Evolutionary conservation across 2,329 filamentous ascomycete species (phyloP), one percentile per base, ranked within the genome.

Genomic region (Blumeria graminis): DNA sequence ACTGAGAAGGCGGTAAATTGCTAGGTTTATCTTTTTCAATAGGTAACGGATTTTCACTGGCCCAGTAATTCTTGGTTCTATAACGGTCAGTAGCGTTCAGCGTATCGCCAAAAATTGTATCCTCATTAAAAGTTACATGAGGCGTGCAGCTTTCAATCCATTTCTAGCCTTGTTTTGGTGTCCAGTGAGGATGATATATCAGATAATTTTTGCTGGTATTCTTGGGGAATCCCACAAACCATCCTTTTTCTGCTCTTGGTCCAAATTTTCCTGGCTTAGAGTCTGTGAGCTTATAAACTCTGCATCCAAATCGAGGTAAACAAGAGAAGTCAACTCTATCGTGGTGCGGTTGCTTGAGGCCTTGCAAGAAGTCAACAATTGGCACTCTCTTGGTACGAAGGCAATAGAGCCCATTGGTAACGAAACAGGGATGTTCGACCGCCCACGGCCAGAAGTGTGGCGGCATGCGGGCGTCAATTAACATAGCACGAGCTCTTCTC

Each of bases 261-360:
- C 35, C 28, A 22, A 53, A 53, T 32, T 53, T 53, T 53, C 33
- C 50, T 8, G 34, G 14, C 36, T 35, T 36, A 5, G 33, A 22
- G 50, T 22, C 18, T 7, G 4, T 53, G 13, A 53, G 50, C 33
- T 53, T 53, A 16, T 36, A 53, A 22, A 28, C 50, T 53, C 33
- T 53, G 33, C 11, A 53, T 35, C 50, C 33, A 36, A 53, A 53
- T 35, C 50, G n/a, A 53, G 28, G 28, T 35, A 36, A 34, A 22
- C 33, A 53, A 53, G 33, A 53, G 33, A 53, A 53, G 36, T 51
- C 46, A n/a, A 53, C 10, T 53, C n/a, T 53, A 7, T 53, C 50
- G 10, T 36, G 28, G 18, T 53, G 50, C 50, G 45, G 45, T 16
- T 28, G 45, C 16, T 50, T 50, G 6, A 32, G 8, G 8, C 16